Evolutionary conservation across 2,329 filamentous ascomycete species (phyloP).

Genomic region (Scytalidium lignicola): DNA sequence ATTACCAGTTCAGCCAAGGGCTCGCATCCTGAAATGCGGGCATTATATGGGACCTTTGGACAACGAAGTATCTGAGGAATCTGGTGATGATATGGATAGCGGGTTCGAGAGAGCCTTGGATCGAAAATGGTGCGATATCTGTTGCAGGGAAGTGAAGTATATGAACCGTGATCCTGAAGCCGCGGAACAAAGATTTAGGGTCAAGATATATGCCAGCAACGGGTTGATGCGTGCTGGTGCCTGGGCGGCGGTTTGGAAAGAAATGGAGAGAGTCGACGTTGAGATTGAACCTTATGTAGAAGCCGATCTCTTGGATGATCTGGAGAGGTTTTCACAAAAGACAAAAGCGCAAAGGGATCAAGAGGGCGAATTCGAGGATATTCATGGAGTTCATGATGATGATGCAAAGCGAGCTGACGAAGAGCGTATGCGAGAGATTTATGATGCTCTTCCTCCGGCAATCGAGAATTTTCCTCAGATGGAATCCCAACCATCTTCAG

Average conservation of each 20-base stretch:
- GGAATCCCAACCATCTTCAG: slow-evolving; percentile 28
- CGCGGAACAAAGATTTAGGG: slow-evolving; percentile 51
- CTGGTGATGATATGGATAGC: slow-evolving; percentile 9
- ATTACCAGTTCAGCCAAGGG: slow-evolving; percentile 57
- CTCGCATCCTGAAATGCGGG: slow-evolving; percentile 68
- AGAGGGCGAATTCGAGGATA: slow-evolving; percentile 16
- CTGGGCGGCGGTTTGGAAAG: slow-evolving; percentile 90
- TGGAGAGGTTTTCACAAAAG: slow-evolving; percentile 46
- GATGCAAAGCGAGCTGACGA: slow-evolving; percentile 41
- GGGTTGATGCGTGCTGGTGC: slow-evolving; percentile 88
- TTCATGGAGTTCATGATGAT: slow-evolving; percentile 37
- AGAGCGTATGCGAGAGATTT: slow-evolving; percentile 49
- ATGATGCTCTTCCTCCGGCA: slow-evolving; percentile 30
- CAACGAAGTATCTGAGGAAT: slow-evolving; percentile 21
- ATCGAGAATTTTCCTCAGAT: slow-evolving; percentile 16
- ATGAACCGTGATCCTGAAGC: slow-evolving; percentile 17
- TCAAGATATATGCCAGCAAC: slow-evolving; percentile 93
- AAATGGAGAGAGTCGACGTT: slow-evolving; percentile 98
- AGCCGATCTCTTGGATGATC: slow-evolving; percentile 49
- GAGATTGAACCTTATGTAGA: slow-evolving; percentile 76
- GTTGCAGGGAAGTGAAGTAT: slow-evolving; percentile 23
- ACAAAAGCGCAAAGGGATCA: slow-evolving; percentile 22
- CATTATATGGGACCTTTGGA: slow-evolving; percentile 60
- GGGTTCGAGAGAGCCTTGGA: slow-evolving; percentile 6
- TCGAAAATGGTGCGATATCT: slow-evolving; percentile 28